Conservation (phyloP, 495 filamentous ascomycete species). For the Hapsidospora chrysogenum region DNA sequence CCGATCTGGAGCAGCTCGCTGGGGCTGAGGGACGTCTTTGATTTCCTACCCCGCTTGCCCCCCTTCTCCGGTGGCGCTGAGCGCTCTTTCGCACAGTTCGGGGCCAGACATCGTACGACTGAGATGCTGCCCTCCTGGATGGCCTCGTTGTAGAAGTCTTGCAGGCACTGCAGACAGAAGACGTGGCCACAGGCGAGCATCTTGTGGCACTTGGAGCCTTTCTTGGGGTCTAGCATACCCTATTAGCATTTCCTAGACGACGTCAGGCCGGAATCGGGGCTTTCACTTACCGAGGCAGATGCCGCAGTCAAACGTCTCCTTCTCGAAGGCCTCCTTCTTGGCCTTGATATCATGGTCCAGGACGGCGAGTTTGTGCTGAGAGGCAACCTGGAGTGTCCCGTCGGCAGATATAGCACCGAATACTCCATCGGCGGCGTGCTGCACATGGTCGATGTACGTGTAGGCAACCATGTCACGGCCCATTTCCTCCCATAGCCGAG, state of each 20-base stretch:
- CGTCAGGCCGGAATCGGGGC: too few relatives aligned
- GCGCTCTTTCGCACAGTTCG: slow-evolving; percentile 54
- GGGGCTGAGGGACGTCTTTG: slow-evolving; percentile 55
- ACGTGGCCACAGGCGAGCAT: slow-evolving; percentile 73
- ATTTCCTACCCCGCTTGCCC: slow-evolving; percentile 20
- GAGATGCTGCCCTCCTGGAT: slow-evolving; percentile 74
- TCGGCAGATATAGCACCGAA: slow-evolving; percentile 51
- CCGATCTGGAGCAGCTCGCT: slow-evolving; percentile 83
- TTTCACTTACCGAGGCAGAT: slow-evolving; percentile 51
- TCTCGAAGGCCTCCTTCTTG: slow-evolving; percentile 56
- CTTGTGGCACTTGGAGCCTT: slow-evolving; percentile 63
- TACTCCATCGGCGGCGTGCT: slow-evolving; percentile 57
- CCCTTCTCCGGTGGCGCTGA: slow-evolving; percentile 12
- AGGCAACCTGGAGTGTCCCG: slow-evolving; percentile 33
- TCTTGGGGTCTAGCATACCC: slow-evolving; percentile 58
- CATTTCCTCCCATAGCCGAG: slow-evolving; percentile 64
- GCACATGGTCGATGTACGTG: slow-evolving; percentile 72
- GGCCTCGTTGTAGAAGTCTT: slow-evolving; percentile 75
- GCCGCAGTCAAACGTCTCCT: slow-evolving; percentile 76
- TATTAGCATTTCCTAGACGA: too few relatives aligned
- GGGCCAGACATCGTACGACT: slow-evolving; percentile 58
- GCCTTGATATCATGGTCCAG: slow-evolving; percentile 64
- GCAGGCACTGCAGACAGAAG: slow-evolving; percentile 71
- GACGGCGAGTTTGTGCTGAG: slow-evolving; percentile 52
- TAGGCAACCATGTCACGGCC: slow-evolving; percentile 64